Conservation (phyloP, 306 rosid species). For the Lupinus albus region DNA sequence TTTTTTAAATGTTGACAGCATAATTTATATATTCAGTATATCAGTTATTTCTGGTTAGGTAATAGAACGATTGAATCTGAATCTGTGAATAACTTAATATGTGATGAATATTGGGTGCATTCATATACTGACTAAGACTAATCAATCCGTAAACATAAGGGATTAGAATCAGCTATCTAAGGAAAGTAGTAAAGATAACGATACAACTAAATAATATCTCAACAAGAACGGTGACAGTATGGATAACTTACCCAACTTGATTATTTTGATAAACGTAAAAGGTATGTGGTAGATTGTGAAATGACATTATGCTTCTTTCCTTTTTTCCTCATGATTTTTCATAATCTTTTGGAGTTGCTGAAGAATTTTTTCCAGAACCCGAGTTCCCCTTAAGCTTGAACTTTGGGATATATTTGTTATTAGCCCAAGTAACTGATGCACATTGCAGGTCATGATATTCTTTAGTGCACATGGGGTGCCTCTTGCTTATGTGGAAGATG, state of each 20-base stretch:
- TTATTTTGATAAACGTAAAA: constrained; percentile 2
- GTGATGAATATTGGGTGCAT: too few species aligned
- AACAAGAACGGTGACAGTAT: not conserved
- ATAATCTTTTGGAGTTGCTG: constrained; percentile 3
- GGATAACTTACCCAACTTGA: constrained; percentile 12
- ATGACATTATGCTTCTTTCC: constrained; percentile 7
- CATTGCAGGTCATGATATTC: constrained; percentile 76
- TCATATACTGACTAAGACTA: too few species aligned
- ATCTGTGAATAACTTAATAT: too few species aligned
- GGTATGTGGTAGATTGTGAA: constrained; percentile 4
- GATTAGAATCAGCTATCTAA: too few species aligned
- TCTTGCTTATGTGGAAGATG: constrained; percentile 96
- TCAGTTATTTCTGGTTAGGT: constrained; percentile 21
- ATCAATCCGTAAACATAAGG: too few species aligned
- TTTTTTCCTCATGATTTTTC: constrained; percentile 11
- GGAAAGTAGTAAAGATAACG: too few species aligned
- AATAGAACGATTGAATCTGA: not conserved
- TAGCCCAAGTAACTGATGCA: constrained; percentile 37
- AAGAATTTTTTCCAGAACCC: constrained; percentile 23
- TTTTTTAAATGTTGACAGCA: constrained; percentile 7
- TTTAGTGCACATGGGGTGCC: constrained; percentile 98
- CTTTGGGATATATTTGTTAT: constrained; percentile 31
- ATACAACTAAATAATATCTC: too few species aligned
- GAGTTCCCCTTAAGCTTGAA: constrained; percentile 8
- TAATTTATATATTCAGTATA: constrained; percentile 12